These are phyloP conservation scores for Leccinum pellstonianum DNA, from an alignment of 768 basidiomycete species.

Conservation along the genomic window DNA sequence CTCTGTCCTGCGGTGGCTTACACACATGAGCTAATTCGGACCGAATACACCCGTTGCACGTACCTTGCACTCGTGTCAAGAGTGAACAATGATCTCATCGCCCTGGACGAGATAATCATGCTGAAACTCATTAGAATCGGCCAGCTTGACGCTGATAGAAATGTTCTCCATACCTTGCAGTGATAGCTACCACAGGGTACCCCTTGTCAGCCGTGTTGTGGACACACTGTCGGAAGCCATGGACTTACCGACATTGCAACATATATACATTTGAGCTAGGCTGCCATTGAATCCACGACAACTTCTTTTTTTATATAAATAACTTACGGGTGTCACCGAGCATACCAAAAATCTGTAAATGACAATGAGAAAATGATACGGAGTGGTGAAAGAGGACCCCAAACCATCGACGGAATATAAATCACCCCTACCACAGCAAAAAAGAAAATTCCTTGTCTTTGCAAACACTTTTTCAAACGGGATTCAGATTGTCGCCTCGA, in stretches of 20 bases:
- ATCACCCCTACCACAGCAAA: constrained; percentile 11
- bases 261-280: background rate
- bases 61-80: constrained; percentile 1
- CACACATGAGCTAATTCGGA: background rate
- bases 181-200: constrained; percentile 3
- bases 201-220: background rate
- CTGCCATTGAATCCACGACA: background rate
- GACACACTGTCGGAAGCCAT: background rate
- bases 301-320: background rate
- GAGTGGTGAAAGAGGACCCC: background rate
- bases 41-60: background rate
- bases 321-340: background rate
- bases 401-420: constrained; percentile 17
- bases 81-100: constrained; percentile 9
- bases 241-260: constrained; percentile 4
- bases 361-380: background rate
- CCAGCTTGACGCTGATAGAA: background rate
- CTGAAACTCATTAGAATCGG: constrained; percentile 6
- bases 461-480: constrained; percentile 15
- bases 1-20: background rate
- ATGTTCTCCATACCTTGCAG: constrained; percentile 6
- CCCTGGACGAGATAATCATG: constrained; percentile 12
- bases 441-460: constrained; percentile 19
- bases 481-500: constrained; percentile 9
- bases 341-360: background rate